phyloP scores from a whole-genome alignment of 208 protist genomes.

The Dictyostelium gargantuum region DNA sequence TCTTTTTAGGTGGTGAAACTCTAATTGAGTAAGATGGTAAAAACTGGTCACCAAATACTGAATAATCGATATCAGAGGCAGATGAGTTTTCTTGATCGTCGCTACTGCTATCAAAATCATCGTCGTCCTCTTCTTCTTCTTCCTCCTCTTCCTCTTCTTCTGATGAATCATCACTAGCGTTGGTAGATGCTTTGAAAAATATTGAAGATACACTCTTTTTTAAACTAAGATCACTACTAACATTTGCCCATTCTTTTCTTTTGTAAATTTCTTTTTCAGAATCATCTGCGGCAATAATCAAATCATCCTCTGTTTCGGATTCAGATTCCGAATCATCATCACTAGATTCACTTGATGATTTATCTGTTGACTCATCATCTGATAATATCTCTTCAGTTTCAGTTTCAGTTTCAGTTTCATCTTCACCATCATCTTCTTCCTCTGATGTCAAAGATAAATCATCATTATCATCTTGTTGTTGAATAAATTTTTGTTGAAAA shows the following conservation, averaged over 20 bases:
- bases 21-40: background rate
- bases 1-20: background rate
- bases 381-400: background rate
- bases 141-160: no score
- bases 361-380: background rate
- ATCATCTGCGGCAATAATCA: background rate
- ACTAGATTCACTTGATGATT: background rate
- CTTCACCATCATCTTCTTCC: no score
- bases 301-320: background rate
- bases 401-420: no score
- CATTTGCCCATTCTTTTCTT: background rate
- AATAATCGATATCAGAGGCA: background rate
- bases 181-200: background rate
- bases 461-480: background rate
- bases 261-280: background rate
- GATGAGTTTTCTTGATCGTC: background rate
- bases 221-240: background rate
- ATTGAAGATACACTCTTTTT: slow-evolving; percentile 1
- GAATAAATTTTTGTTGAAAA: background rate
- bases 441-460: background rate
- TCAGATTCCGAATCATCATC: background rate
- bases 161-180: background rate
- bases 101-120: background rate
- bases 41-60: background rate
- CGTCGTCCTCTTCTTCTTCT: no score